These are phyloP conservation scores for Pythium rishiriense DNA, from an alignment of 352 stramenopile species.

Conservation along the genomic window DNA sequence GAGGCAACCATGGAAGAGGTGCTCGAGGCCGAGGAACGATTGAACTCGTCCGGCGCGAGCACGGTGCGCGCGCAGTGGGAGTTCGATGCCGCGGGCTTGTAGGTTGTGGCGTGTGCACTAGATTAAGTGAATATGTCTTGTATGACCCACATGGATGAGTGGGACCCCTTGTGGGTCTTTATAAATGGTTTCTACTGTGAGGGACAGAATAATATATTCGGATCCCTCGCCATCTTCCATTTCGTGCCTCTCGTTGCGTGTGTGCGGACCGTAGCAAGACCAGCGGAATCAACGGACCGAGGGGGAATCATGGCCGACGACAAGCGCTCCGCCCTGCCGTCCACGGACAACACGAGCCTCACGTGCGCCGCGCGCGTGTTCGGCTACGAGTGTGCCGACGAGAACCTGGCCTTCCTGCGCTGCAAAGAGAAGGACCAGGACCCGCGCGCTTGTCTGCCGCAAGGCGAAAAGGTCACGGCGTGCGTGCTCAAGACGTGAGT, in stretches of 20 bases:
- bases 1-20: constrained; percentile 76
- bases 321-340: constrained; percentile 60
- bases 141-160: not conserved
- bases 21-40: constrained; percentile 73
- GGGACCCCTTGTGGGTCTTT: not conserved
- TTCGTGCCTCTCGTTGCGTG: constrained; percentile 23
- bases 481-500: constrained; percentile 87
- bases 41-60: constrained; percentile 59
- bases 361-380: constrained; percentile 82
- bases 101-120: constrained; percentile 20
- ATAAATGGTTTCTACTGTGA: constrained; percentile 4
- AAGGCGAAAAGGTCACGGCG: constrained; percentile 88
- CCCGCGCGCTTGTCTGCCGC: constrained; percentile 73
- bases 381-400: constrained; percentile 78
- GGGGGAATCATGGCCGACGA: constrained; percentile 42
- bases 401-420: constrained; percentile 84
- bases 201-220: constrained; percentile 14
- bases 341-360: constrained; percentile 89
- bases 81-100: constrained; percentile 52
- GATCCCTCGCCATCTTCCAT: constrained; percentile 16
- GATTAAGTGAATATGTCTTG: constrained; percentile 15
- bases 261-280: constrained; percentile 20
- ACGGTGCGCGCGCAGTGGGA: constrained; percentile 85
- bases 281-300: constrained; percentile 14
- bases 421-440: constrained; percentile 87